Percentiles rank a stretch among this genome's conserved stretches.
Conservation (phyloP, 2,329 filamentous ascomycete species). For the Xylaria multiplex region DNA sequence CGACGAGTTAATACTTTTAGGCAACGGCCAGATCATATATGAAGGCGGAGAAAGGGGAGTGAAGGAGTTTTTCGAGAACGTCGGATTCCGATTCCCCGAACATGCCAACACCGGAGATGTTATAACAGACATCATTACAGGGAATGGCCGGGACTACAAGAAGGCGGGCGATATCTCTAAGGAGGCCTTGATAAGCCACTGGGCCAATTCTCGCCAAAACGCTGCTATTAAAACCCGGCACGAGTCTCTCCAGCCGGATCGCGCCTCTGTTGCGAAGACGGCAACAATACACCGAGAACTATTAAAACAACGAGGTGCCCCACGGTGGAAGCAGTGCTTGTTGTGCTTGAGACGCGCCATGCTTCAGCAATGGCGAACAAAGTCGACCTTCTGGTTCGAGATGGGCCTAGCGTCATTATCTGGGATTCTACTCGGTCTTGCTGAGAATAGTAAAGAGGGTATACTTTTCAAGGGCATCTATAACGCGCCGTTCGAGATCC, state of each 20-base stretch:
- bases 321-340: slow-evolving; percentile 60
- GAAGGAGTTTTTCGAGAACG: slow-evolving; percentile 60
- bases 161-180: slow-evolving; percentile 57
- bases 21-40: slow-evolving; percentile 65
- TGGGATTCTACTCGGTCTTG: slow-evolving; percentile 64
- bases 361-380: slow-evolving; percentile 66
- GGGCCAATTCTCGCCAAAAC: slow-evolving; percentile 51
- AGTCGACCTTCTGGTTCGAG: slow-evolving; percentile 63
- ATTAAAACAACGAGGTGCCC: slow-evolving; percentile 61
- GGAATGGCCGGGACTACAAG: slow-evolving; percentile 64
- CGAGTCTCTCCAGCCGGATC: slow-evolving; percentile 45
- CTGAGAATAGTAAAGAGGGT: slow-evolving; percentile 60
- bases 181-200: slow-evolving; percentile 61
- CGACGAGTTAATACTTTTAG: slow-evolving; percentile 65
- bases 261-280: slow-evolving; percentile 53
- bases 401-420: slow-evolving; percentile 62
- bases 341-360: slow-evolving; percentile 64
- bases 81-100: slow-evolving; percentile 62
- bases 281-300: slow-evolving; percentile 54
- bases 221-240: slow-evolving; percentile 40
- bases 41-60: slow-evolving; percentile 58
- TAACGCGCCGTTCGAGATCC: slow-evolving; percentile 59
- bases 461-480: slow-evolving; percentile 65
- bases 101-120: slow-evolving; percentile 66
- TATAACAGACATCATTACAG: slow-evolving; percentile 70